phyloP scores from a whole-genome alignment of 768 basidiomycete genomes.

The Coprinellus aureogranulatus region DNA sequence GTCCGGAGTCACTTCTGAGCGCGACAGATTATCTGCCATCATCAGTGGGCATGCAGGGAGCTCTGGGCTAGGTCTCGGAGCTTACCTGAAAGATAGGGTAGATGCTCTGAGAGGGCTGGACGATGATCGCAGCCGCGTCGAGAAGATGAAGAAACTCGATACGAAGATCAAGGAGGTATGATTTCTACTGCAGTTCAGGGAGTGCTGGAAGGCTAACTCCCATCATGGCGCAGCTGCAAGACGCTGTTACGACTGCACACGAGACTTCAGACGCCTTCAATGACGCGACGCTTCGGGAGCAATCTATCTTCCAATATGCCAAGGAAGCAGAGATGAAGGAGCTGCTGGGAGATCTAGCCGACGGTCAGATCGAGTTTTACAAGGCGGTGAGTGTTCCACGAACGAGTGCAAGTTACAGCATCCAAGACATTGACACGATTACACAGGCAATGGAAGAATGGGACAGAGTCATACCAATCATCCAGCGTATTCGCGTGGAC shows the following conservation, averaged over 20 bases:
- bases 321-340: slow-evolving; percentile 98
- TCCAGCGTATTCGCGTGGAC: slow-evolving; percentile 93
- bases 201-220: slow-evolving; percentile 7
- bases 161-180: slow-evolving; percentile 91
- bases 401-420: background rate
- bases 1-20: slow-evolving; percentile 87
- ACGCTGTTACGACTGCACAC: slow-evolving; percentile 91
- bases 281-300: slow-evolving; percentile 90
- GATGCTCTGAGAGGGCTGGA: slow-evolving; percentile 91
- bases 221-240: slow-evolving; percentile 74
- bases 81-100: slow-evolving; percentile 89
- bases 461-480: slow-evolving; percentile 90
- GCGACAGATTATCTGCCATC: slow-evolving; percentile 87
- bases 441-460: slow-evolving; percentile 91
- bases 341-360: slow-evolving; percentile 82
- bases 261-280: slow-evolving; percentile 97
- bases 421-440: slow-evolving; percentile 1
- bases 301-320: slow-evolving; percentile 82
- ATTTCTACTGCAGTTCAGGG: background rate
- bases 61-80: slow-evolving; percentile 77
- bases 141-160: slow-evolving; percentile 92
- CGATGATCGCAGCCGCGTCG: slow-evolving; percentile 88
- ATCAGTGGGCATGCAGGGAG: slow-evolving; percentile 87
- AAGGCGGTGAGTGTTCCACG: slow-evolving; percentile 54
- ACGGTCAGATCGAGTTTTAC: slow-evolving; percentile 95